Conservation (phyloP, 768 basidiomycete species). For the Naematelia aurantialba region DNA sequence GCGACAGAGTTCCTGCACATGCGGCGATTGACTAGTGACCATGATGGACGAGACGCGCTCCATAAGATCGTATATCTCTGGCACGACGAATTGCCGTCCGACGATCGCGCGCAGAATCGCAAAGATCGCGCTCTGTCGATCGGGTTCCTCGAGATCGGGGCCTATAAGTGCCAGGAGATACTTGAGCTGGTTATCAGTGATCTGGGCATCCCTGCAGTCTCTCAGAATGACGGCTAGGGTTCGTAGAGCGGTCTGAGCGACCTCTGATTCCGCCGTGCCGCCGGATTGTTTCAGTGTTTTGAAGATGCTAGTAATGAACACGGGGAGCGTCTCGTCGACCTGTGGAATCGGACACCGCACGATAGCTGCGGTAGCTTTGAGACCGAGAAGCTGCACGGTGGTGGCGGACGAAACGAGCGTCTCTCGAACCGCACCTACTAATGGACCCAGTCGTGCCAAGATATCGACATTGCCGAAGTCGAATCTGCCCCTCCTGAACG, state of each 20-base stretch:
- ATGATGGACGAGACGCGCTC: conserved; percentile 83
- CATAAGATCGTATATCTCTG: conserved; percentile 97
- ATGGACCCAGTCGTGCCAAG: conserved; percentile 76
- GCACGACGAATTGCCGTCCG: conserved; percentile 82
- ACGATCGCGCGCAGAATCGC: conserved; percentile 85
- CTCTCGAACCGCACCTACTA: conserved; percentile 83
- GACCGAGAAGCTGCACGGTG: conserved; percentile 67
- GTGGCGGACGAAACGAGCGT: conserved; percentile 80
- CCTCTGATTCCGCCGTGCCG: conserved; percentile 75
- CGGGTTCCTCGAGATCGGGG: conserved; percentile 86
- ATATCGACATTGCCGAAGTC: conserved; percentile 72
- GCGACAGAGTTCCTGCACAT: conserved; percentile 87
- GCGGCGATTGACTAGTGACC: conserved; percentile 85
- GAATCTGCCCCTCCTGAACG: conserved; percentile 77
- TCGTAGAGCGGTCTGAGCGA: conserved; percentile 81
- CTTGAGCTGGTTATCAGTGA: conserved; percentile 84
- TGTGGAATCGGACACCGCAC: conserved; percentile 77
- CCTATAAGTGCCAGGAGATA: conserved; percentile 78
- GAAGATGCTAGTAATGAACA: conserved; percentile 77
- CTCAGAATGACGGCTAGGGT: conserved; percentile 82
- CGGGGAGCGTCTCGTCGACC: conserved; percentile 69
- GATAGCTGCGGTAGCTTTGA: conserved; percentile 76
- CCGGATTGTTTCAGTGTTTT: conserved; percentile 76
- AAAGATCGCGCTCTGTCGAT: conserved; percentile 80
- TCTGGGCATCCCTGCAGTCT: conserved; percentile 72